phyloP scores from a whole-genome alignment of 371 early-diverging fungal genomes.

The Haplosporangium sp. region DNA sequence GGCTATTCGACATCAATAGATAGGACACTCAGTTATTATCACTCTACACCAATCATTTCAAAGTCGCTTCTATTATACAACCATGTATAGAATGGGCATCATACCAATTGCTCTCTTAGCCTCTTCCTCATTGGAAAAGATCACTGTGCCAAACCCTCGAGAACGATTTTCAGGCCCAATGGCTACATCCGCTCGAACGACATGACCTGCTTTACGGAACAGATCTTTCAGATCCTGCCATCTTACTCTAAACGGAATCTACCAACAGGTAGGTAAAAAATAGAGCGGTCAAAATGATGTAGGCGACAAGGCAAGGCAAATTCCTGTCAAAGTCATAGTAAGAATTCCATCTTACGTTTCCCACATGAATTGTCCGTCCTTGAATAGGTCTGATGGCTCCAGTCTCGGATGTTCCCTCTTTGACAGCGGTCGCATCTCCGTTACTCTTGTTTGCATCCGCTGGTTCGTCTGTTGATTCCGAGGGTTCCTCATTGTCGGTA shows the following conservation, averaged over 20 bases:
- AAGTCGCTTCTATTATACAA: neutral
- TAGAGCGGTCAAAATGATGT: neutral
- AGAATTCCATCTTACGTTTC: slow-evolving; percentile 57
- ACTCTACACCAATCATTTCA: neutral
- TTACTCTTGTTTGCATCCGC: neutral
- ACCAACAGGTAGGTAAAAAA: slow-evolving; percentile 2
- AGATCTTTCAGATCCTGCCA: slow-evolving; percentile 91
- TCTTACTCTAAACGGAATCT: slow-evolving; percentile 79
- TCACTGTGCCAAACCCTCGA: slow-evolving; percentile 80
- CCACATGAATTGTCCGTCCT: slow-evolving; percentile 58
- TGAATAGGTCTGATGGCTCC: slow-evolving; percentile 2
- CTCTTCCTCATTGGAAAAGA: slow-evolving; percentile 75
- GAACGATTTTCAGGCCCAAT: slow-evolving; percentile 73
- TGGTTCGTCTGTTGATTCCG: neutral
- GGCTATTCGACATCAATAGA: slow-evolving; percentile 41
- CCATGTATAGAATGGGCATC: slow-evolving; percentile 4
- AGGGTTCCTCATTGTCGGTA: neutral
- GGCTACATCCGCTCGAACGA: slow-evolving; percentile 79
- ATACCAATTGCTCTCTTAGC: slow-evolving; percentile 78
- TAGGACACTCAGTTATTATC: neutral
- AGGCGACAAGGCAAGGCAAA: too few species aligned
- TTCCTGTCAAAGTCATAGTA: neutral
- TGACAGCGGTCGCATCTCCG: neutral
- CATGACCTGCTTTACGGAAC: slow-evolving; percentile 81
- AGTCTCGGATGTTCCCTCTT: neutral